Evolutionary conservation across 768 basidiomycete genomes (phyloP), one percentile per base, ranked within the genome.

Genomic region (Boletus rex-veris): DNA sequence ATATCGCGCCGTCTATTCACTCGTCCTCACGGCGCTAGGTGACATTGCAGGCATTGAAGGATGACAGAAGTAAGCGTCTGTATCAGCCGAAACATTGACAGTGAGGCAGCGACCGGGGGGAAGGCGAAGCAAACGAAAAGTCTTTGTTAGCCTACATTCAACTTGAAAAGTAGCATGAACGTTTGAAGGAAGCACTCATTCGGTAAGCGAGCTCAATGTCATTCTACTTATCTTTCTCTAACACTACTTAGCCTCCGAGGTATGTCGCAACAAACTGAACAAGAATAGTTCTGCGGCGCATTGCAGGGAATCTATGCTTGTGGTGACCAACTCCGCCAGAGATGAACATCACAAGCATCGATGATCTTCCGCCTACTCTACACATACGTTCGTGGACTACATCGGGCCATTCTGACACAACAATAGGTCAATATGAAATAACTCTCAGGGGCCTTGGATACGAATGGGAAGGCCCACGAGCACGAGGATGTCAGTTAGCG

Each of bases 101-200:
- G 15, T 16, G 18, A 8, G 21, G 21, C 38, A 70, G 69, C 44
- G 16, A 18, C 31, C 15, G 59, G 14, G 72, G 68, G 28, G 72
- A 64, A 33, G 66, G 59, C 12, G 66, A 71, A 16, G 64, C 66
- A 5, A 72, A 61, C 28, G 73, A 73, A 7, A 85, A 85, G 63
- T 76, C 78, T 58, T 83, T 86, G 5, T 62, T 90, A 55, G 82
- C 82, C 26, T 83, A 85, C 69, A 79, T 88, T 16, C 96, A 97
- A 65, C 83, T 99, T 1, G 95, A 98, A 74, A 97, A 92, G 68
- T 95, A 98, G 65, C 98, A 98, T 58, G 92, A 93, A 64, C 75
- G 97, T 15, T 73, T 99, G 50, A 98, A 97, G 71, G 97, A 98
- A 64, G 97, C 97, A 12, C 77, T 98, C 10, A 79, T 96, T 50